Percentiles rank a stretch among this genome's conserved stretches.
phyloP scores from a whole-genome alignment of 805 yeast species.

The Pichia sporocuriosa region DNA sequence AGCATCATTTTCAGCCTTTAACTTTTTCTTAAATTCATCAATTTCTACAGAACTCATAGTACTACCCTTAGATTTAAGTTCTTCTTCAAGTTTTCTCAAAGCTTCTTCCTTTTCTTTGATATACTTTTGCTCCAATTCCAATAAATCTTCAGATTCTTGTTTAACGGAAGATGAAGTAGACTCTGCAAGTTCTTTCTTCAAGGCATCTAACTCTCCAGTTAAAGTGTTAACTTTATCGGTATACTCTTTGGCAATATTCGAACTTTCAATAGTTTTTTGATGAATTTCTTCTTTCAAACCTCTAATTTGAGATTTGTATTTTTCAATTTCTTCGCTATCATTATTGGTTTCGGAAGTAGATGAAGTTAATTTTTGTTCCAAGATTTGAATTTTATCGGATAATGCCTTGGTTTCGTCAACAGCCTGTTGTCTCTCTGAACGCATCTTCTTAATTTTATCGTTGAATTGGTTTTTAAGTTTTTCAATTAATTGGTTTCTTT shows the following conservation, averaged over 20 bases:
- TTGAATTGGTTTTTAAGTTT: slow-evolving; percentile 28
- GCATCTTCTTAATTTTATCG: slow-evolving; percentile 26
- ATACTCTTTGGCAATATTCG: neutral
- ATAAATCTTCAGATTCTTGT: slow-evolving; percentile 10
- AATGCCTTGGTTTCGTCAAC: slow-evolving; percentile 11
- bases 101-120: slow-evolving; percentile 18
- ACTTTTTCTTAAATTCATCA: slow-evolving; percentile 18
- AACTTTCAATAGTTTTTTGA: slow-evolving; percentile 11
- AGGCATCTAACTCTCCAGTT: slow-evolving; percentile 1
- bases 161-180: neutral
- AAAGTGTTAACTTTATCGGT: slow-evolving; percentile 2
- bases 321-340: slow-evolving; percentile 13
- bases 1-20: slow-evolving; percentile 22
- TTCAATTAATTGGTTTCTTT: slow-evolving; percentile 20
- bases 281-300: slow-evolving; percentile 13
- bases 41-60: slow-evolving; percentile 18
- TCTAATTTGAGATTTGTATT: slow-evolving; percentile 17
- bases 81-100: slow-evolving; percentile 16
- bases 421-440: slow-evolving; percentile 18
- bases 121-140: slow-evolving; percentile 15
- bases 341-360: neutral
- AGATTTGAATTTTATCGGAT: slow-evolving; percentile 18
- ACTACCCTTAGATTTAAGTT: slow-evolving; percentile 14
- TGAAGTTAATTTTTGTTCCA: slow-evolving; percentile 13
- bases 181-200: slow-evolving; percentile 5